These are phyloP conservation scores for Monilinia fructicola DNA, from an alignment of 2,329 filamentous ascomycete genomes.

Conservation along the genomic window DNA sequence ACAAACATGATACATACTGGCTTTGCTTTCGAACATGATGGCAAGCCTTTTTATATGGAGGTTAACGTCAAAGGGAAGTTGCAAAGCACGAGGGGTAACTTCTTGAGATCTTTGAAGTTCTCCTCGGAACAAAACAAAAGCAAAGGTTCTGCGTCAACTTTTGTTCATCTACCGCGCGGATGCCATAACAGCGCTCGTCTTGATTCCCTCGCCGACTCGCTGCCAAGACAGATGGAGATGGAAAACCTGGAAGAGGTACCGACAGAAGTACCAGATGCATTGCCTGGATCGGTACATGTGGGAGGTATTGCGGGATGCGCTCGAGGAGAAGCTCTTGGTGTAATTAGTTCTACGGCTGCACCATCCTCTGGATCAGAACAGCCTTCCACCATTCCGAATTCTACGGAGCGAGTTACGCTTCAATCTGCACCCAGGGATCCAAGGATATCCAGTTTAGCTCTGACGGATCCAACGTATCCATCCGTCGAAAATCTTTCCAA, in stretches of 20 bases:
- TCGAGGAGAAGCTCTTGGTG: neutral
- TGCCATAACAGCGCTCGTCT: neutral
- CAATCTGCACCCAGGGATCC: neutral
- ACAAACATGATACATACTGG: slow-evolving; percentile 13
- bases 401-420: neutral
- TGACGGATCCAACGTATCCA: neutral
- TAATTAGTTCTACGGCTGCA: neutral
- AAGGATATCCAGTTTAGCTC: neutral
- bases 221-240: neutral
- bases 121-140: neutral
- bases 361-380: neutral
- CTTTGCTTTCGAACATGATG: slow-evolving; percentile 7
- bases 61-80: slow-evolving; percentile 1
- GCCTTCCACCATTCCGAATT: neutral
- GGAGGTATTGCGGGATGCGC: neutral
- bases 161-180: neutral
- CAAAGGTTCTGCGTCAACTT: neutral
- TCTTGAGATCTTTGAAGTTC: slow-evolving; percentile 6
- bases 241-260: slow-evolving; percentile 1
- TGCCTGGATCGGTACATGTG: neutral
- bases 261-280: neutral
- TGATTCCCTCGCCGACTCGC: neutral
- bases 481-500: slow-evolving; percentile 11
- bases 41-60: neutral
- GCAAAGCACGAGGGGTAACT: neutral